Conservation (phyloP, 2,329 filamentous ascomycete genomes). For the Penicillium sp. region DNA sequence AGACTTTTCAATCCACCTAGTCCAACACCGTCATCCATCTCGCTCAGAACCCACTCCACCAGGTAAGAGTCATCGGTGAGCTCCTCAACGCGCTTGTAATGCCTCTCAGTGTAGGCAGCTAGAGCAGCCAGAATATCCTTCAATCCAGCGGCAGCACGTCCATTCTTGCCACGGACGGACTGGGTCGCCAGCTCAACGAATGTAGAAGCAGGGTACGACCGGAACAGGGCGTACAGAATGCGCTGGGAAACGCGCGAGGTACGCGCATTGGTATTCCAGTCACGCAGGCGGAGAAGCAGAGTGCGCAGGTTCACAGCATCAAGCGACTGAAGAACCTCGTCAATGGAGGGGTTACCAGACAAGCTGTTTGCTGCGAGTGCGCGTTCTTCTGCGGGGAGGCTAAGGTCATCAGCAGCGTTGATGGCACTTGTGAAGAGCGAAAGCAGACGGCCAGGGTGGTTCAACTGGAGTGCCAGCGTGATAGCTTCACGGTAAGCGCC, state of each 20-base stretch:
- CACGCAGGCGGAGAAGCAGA: constrained; percentile 76
- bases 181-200: constrained; percentile 66
- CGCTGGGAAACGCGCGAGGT: constrained; percentile 83
- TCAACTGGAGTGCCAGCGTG: constrained; percentile 84
- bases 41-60: constrained; percentile 85
- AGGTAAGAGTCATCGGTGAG: constrained; percentile 92
- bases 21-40: constrained; percentile 76
- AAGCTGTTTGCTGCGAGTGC: constrained; percentile 35
- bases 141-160: constrained; percentile 58
- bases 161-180: constrained; percentile 32
- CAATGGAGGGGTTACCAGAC: constrained; percentile 60
- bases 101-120: constrained; percentile 85
- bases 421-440: constrained; percentile 80
- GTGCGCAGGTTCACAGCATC: constrained; percentile 83
- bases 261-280: constrained; percentile 96
- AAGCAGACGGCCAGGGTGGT: constrained; percentile 86
- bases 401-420: constrained; percentile 65
- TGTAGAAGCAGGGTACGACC: constrained; percentile 75
- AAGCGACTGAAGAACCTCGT: constrained; percentile 76
- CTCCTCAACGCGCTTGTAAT: constrained; percentile 87
- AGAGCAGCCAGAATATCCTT: constrained; percentile 87
- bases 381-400: constrained; percentile 25
- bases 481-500: constrained; percentile 93
- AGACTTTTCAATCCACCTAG: constrained; percentile 32
- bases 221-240: constrained; percentile 76